These are phyloP conservation scores for Blastocystis hominis DNA, from an alignment of 352 stramenopile genomes.

Conservation along the genomic window DNA sequence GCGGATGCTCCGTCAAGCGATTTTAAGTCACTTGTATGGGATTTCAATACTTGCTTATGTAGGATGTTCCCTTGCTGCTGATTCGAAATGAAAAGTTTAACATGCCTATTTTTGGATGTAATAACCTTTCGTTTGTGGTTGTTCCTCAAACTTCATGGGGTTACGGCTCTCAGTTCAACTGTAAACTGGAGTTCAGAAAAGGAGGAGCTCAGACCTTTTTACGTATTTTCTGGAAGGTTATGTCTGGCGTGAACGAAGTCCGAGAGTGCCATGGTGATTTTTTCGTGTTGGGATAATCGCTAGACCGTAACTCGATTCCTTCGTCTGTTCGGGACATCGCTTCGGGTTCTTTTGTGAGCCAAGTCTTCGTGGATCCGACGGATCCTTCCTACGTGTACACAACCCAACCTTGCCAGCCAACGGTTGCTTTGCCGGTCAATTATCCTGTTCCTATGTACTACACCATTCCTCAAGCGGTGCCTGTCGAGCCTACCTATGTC, in stretches of 20 bases:
- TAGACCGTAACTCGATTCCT: not conserved
- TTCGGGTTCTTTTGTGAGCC: not conserved
- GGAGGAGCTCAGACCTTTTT: conserved; percentile 43
- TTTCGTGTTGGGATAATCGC: not conserved
- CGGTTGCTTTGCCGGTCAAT: not conserved
- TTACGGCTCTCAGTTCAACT: not conserved
- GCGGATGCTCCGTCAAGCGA: not conserved
- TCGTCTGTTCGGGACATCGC: not conserved
- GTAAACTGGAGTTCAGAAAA: conserved; percentile 9
- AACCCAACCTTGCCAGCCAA: not conserved
- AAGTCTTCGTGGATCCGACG: conserved; percentile 9
- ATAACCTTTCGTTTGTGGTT: conserved; percentile 20
- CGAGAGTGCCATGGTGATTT: not conserved
- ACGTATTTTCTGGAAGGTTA: conserved; percentile 45
- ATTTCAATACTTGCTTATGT: not conserved
- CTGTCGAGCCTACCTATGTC: not conserved
- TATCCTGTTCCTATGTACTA: conserved; percentile 34
- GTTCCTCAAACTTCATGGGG: conserved; percentile 24
- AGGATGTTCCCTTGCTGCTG: conserved; percentile 30
- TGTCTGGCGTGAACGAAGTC: conserved; percentile 21
- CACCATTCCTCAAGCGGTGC: not conserved
- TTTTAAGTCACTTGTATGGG: not conserved
- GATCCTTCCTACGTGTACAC: conserved; percentile 42
- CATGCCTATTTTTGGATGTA: conserved; percentile 15
- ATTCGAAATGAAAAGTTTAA: conserved; percentile 48